Conservation (phyloP, 2,329 filamentous ascomycete genomes). For the Colletotrichum noveboracense region DNA sequence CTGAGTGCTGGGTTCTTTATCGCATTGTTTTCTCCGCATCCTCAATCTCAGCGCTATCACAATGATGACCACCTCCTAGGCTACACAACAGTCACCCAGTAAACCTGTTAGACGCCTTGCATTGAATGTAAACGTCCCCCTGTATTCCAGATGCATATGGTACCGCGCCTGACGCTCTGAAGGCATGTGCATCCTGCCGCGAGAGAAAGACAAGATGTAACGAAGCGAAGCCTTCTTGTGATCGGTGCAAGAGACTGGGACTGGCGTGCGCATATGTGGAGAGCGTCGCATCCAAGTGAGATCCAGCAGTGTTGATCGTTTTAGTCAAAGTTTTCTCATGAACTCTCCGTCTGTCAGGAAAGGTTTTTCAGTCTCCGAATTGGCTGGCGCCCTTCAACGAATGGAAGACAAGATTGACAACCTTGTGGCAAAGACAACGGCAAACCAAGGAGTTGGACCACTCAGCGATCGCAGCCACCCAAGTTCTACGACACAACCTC, state of each 20-base stretch:
- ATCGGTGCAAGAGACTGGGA: neutral
- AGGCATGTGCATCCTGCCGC: neutral
- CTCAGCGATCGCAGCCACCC: neutral
- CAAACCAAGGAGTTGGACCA: neutral
- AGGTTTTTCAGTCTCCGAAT: neutral
- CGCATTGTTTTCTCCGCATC: neutral
- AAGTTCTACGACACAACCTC: neutral
- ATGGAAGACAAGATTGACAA: neutral
- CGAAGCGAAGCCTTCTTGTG: neutral
- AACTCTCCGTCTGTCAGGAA: neutral
- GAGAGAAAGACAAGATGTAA: neutral
- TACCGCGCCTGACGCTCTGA: neutral
- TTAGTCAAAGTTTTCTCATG: neutral
- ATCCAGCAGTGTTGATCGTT: neutral
- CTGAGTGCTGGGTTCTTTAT: neutral
- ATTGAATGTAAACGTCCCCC: neutral
- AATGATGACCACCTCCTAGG: neutral
- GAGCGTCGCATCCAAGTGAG: slow-evolving; percentile 2
- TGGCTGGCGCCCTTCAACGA: neutral
- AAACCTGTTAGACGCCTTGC: neutral
- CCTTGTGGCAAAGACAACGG: neutral
- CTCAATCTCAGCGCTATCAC: neutral
- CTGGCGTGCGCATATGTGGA: slow-evolving; percentile 6
- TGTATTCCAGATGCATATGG: neutral
- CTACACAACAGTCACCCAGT: neutral